Evolutionary conservation across 73 alveolate genomes (phyloP), one percentile per base, ranked within the genome.

Genomic region (Tetrahymena thermophila): DNA sequence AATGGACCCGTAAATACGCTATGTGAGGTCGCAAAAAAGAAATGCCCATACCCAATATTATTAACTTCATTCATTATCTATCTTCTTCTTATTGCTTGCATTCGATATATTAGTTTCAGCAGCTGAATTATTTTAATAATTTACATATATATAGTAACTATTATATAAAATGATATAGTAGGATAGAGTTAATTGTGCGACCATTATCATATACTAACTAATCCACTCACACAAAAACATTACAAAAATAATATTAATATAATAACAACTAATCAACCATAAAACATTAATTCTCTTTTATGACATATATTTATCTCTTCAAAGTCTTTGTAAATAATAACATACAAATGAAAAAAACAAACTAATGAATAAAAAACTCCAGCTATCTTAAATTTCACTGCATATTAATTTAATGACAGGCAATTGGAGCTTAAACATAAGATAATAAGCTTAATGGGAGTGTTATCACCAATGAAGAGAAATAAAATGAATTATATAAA

Each of bases 1-100:
- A 98, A 58, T 98, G 99, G 99, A 98, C 98, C 40, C 93, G 94
- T 93, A 96, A 96, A 93, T 96, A 98, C 58, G 99, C 99, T 56
- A 94, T 43, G 93, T 94, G 95, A 94, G 89, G 37, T 71, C 89
- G 35, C 89, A 28, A 71, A 19, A 8, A 3, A 71, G 83, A 71
- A 71, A 71, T 71, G 89, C 89, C 89, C 89, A 71, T 71, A 71
- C 17, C 1, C 42, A 71, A 71, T 71, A 71, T 71, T 31, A 71
- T 71, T 31, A 71, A 28, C 37, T 28, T 71, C 89, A 71, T 71
- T 50, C 83, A 50, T 50, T 2, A 50, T 50, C 83, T 31, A 71
- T 71, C 89, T 71, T 71, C 89, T 31, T 71, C 37, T 28, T 28
- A 28, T 31, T 71, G 37, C 89, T 31, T 71, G 89, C 89, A 19